phyloP scores from a whole-genome alignment of 2,329 filamentous ascomycete genomes.

The Cylindrodendrum hubeiense region DNA sequence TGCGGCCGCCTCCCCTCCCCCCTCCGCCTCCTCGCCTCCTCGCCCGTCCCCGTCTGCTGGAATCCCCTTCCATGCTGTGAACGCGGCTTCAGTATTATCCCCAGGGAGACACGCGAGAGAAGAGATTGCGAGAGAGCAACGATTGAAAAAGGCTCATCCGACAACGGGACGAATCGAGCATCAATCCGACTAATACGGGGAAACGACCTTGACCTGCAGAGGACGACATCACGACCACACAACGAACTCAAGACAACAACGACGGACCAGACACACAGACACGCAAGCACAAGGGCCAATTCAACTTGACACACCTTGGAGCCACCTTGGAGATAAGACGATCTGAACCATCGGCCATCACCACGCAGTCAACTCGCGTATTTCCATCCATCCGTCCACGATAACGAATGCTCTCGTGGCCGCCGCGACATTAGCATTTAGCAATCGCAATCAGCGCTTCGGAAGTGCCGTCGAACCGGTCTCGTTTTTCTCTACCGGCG shows the following conservation, averaged over 20 bases:
- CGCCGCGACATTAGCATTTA: not conserved
- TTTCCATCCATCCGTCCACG: not conserved
- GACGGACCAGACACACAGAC: not conserved
- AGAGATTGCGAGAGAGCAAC: conserved; percentile 6
- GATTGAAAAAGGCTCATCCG: not conserved
- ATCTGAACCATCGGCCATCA: not conserved
- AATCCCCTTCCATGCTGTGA: conserved; percentile 24
- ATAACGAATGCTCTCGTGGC: conserved; percentile 1
- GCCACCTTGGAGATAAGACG: not conserved
- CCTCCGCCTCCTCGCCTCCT: conserved; percentile 30
- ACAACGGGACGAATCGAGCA: conserved; percentile 3
- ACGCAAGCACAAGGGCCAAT: conserved; percentile 2
- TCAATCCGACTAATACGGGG: conserved; percentile 6
- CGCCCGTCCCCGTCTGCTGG: conserved; percentile 27
- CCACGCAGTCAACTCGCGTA: not conserved
- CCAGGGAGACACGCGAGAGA: conserved; percentile 21
- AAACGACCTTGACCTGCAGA: not conserved
- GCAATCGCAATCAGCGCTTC: conserved; percentile 24
- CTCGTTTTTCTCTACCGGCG: conserved; percentile 20
- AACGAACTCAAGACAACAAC: conserved; percentile 11
- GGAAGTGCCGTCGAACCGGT: conserved; percentile 36
- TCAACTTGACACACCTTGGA: conserved; percentile 1
- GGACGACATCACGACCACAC: conserved; percentile 5
- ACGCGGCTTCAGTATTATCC: conserved; percentile 17
- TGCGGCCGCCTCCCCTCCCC: conserved; percentile 35